Evolutionary conservation across 345 rosid species (phyloP), one percentile per base, ranked within the genome.

Genomic region (Turritis glabra): DNA sequence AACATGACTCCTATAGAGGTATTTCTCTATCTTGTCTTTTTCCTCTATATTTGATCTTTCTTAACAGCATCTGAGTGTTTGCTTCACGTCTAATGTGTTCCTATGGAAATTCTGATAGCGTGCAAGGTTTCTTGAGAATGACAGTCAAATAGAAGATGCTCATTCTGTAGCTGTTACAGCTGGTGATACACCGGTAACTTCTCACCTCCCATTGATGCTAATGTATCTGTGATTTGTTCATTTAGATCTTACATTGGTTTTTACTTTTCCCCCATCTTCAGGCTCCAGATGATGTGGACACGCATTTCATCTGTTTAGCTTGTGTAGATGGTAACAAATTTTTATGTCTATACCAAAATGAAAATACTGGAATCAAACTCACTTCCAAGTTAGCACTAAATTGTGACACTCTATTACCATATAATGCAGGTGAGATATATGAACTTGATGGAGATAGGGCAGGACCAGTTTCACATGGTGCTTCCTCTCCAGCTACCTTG

Each of bases 391-490:
- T 65, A 43, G 18, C 29, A 23, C 32, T 55, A 46, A 74, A 55
- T 32, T 22, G 21, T 57, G 27, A 10, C 30, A 35, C 26, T 12
- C 5, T 30, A 0, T 22, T 52, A 13, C 18, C 44, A 33, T 61
- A 2, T 8, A 47, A 22, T 73, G 71, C 58, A 93, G 97, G 93
- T 23, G 69, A 86, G 72, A 96, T 94, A 29, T 89, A 84, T 83
- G 96, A 94, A 79, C 97, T 89, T 69, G 95, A 94, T 77, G 96
- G 98, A 74, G 89, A 92, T 53, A 91, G 87, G 70, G 83, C 87
- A 2, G 86, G 82, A 64, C 95, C 97, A 22, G 77, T 89, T 64
- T 83, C 87, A n/a, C 97, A 87, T 40, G 93, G 93, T 64, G 72
- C 88, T 53, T 85, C 96, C 30, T 82, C 92, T 46, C 89, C 87